phyloP scores from a whole-genome alignment of 768 basidiomycete species.

The Cyclocybe aegerita region DNA sequence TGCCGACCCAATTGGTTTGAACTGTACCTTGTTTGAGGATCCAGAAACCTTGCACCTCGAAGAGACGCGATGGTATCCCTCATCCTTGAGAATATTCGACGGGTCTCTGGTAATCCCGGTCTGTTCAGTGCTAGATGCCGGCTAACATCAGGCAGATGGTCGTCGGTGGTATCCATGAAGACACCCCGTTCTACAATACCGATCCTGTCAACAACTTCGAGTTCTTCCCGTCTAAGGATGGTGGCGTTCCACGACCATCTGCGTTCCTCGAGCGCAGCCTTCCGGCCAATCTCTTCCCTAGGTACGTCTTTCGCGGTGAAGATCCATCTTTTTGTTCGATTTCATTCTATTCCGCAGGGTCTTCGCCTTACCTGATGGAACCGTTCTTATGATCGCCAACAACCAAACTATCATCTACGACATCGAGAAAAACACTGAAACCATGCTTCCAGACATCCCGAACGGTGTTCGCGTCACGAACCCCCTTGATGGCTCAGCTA shows the following conservation, averaged over 20 bases:
- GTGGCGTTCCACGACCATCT: constrained; percentile 27
- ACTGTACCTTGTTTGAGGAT: constrained; percentile 36
- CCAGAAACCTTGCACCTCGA: constrained; percentile 30
- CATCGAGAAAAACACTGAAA: constrained; percentile 32
- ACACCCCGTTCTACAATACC: constrained; percentile 61
- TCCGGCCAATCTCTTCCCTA: constrained; percentile 27
- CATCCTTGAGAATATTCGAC: constrained; percentile 32
- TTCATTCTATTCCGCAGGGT: constrained; percentile 18
- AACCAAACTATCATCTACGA: constrained; percentile 40
- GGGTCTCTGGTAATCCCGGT: constrained; percentile 34
- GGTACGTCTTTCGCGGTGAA: constrained; percentile 19
- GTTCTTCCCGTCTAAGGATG: constrained; percentile 40
- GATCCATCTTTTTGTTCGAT: constrained; percentile 8
- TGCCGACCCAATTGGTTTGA: constrained; percentile 24
- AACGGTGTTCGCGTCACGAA: constrained; percentile 42
- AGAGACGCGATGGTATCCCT: constrained; percentile 41
- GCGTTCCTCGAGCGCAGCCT: constrained; percentile 26
- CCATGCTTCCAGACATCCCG: constrained; percentile 37
- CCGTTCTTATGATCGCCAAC: constrained; percentile 38
- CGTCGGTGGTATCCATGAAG: constrained; percentile 26
- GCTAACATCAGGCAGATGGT: constrained; percentile 18
- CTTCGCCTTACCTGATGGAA: constrained; percentile 39
- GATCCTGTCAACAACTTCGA: constrained; percentile 48
- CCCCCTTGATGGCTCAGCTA: constrained; percentile 34
- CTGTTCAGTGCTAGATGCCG: not conserved